Base-by-base conservation (phyloP, 176 grass and related monocot genomes). In the Oryza brachyantha region DNA sequence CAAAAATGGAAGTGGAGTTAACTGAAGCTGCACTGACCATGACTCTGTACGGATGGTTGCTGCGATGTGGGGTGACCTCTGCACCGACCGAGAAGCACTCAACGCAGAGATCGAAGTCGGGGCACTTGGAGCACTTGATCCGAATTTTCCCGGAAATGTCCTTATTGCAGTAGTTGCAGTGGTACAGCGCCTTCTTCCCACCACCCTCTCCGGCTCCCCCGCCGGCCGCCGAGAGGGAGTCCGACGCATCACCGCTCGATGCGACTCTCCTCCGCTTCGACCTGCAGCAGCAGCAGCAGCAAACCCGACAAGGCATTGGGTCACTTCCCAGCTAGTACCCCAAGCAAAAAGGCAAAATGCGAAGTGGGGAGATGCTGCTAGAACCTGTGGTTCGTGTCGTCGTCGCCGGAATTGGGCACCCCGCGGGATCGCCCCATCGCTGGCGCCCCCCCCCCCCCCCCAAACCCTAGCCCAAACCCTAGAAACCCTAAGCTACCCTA, bases 101-200 rank as follows among this genome's bases (percentile, higher is more conserved):
- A 2, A 99, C 92, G 66, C 96, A 99, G 25, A 99, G 92, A 70
- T 99, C 96, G 61, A 99, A 99, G 77, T 99, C 96, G 25, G 96
- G 86, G 67, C 96, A 99, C 85, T 99, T 95, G 28, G 91, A 90
- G 81, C 96, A 99, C 27, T 99, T 99, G 82, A 99, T 87, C n/a
- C 96, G 87, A 68, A 94, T 95, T 86, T 95, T 99, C 75, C 96
- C 96, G 8, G 96, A 99, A 16, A 99, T 94, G 68, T 99, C 96
- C 84, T 99, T 99, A 61, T 99, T 99, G 78, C 96, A 99, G 85
- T 99, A 99, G 64, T 99, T 99, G 81, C 96, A 99, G 79, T 99
- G 96, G 81, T 93, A 99, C 32, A 99, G 73, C 60, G 90, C 96
- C 72, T 99, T 98, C 85, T 98, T 99, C 61, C 96, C 96, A 19